Percentiles rank a stretch among this genome's conserved stretches.
phyloP scores from a whole-genome alignment of 345 rosid genomes.

The Hypericum perforatum region DNA sequence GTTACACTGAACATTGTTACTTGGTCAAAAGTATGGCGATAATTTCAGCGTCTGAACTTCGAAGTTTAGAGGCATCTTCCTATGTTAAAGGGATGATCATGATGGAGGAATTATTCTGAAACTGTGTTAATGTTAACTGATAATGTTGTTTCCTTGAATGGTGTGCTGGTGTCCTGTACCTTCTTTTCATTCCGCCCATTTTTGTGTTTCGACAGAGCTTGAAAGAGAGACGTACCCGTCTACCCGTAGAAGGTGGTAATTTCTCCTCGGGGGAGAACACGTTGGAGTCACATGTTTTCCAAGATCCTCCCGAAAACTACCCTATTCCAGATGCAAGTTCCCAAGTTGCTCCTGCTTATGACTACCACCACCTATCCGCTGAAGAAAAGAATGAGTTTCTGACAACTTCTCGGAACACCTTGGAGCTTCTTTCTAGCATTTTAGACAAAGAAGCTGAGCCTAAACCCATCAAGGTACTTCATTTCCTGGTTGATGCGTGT shows the following conservation, averaged over 20 bases:
- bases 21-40: too few species aligned
- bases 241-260: conserved; percentile 24
- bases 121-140: too few species aligned
- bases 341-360: conserved; percentile 20
- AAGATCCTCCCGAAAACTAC: conserved; percentile 48
- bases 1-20: too few species aligned
- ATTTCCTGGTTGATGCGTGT: not conserved
- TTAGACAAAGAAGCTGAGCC: conserved; percentile 45
- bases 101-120: too few species aligned
- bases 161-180: not conserved
- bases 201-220: conserved; percentile 32
- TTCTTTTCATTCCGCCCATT: not conserved
- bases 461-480: conserved; percentile 42
- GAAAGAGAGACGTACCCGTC: conserved; percentile 29
- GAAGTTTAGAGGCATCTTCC: too few species aligned
- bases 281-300: conserved; percentile 42
- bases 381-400: conserved; percentile 55
- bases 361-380: conserved; percentile 32
- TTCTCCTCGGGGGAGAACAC: conserved; percentile 21
- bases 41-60: too few species aligned
- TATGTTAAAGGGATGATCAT: too few species aligned
- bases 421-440: conserved; percentile 72
- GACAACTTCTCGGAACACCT: conserved; percentile 53
- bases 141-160: too few species aligned
- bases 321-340: conserved; percentile 34